Evolutionary conservation across 768 basidiomycete genomes (phyloP).

Genomic region (Hydnum rufescens): DNA sequence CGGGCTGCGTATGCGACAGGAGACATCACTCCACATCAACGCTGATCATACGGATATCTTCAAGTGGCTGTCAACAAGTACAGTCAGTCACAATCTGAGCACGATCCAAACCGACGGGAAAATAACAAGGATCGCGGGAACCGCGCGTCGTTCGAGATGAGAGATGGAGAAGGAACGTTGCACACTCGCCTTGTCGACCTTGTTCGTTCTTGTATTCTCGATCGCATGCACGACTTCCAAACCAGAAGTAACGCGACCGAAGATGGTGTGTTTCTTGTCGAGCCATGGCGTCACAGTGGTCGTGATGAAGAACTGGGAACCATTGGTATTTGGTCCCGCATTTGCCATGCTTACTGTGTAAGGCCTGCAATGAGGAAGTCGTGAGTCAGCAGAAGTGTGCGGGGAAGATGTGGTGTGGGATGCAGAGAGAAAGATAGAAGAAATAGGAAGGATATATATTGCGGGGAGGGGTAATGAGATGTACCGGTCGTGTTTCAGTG

Average conservation of each 20-base stretch:
- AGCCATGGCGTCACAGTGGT: conserved; percentile 88
- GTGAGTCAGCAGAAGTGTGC: not conserved
- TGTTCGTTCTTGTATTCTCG: conserved; percentile 75
- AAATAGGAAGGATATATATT: not conserved
- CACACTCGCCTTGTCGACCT: conserved; percentile 37
- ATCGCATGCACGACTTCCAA: conserved; percentile 81
- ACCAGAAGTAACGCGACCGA: conserved; percentile 73
- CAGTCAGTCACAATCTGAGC: too few species aligned
- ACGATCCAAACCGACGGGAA: too few species aligned
- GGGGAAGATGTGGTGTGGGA: not conserved
- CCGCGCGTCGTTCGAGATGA: not conserved
- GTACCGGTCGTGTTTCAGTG: conserved; percentile 76
- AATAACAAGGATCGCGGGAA: too few species aligned
- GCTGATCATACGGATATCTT: conserved; percentile 82
- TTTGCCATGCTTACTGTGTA: conserved; percentile 96
- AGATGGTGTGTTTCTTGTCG: conserved; percentile 82
- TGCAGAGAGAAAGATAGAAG: not conserved
- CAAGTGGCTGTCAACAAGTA: conserved; percentile 32
- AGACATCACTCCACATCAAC: conserved; percentile 12
- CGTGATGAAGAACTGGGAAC: conserved; percentile 96
- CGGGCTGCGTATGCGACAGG: too few species aligned
- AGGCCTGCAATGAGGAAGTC: conserved; percentile 31
- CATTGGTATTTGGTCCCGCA: conserved; percentile 76
- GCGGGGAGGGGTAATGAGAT: too few species aligned
- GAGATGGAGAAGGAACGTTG: not conserved